phyloP scores from a whole-genome alignment of 805 yeast species.

The Candida ovalis region DNA sequence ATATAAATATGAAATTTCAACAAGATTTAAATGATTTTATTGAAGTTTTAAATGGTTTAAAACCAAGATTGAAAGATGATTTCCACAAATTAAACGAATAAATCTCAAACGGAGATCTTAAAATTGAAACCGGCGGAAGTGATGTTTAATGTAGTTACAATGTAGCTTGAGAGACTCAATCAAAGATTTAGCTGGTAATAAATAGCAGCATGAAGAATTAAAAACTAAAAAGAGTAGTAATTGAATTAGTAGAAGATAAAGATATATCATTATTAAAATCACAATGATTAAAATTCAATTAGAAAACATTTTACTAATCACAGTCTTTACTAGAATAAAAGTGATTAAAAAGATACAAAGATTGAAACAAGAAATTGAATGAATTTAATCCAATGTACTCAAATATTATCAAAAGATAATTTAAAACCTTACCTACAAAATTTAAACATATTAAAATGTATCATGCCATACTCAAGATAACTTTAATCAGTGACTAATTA shows the following conservation, averaged over 20 bases:
- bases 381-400: neutral
- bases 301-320: neutral
- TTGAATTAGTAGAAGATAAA: neutral
- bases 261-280: neutral
- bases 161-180: neutral
- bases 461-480: conserved; percentile 4
- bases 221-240: neutral
- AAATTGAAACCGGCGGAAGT: neutral
- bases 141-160: neutral
- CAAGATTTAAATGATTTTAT: conserved; percentile 20
- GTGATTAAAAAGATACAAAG: neutral
- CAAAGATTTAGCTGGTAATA: neutral
- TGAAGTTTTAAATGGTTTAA: conserved; percentile 15
- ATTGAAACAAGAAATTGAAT: neutral
- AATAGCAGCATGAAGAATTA: neutral
- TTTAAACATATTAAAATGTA: neutral
- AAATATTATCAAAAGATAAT: conserved; percentile 1
- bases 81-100: conserved; percentile 17
- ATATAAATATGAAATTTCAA: conserved; percentile 17
- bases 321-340: neutral
- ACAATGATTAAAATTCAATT: neutral
- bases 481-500: conserved; percentile 4
- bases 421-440: neutral
- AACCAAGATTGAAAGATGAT: conserved; percentile 19
- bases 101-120: neutral